Evolutionary conservation across 768 basidiomycete genomes (phyloP).

Genomic region (Leccinum pellstonianum): DNA sequence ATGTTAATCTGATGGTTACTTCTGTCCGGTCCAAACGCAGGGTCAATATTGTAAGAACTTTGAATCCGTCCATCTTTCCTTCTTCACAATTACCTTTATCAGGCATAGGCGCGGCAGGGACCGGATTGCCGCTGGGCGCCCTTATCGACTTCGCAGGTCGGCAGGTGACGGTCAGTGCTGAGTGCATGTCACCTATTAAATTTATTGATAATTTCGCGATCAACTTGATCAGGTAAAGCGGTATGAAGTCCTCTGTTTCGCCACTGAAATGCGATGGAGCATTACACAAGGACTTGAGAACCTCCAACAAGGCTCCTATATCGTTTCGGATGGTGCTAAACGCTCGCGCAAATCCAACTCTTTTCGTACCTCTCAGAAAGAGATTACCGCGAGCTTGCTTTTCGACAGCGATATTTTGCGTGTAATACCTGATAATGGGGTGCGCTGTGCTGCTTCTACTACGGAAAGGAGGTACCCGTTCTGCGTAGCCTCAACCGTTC

Average conservation of each 20-base stretch:
- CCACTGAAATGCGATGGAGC: slow-evolving; percentile 25
- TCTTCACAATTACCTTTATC: not conserved
- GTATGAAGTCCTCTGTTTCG: slow-evolving; percentile 33
- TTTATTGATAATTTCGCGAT: not conserved
- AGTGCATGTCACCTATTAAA: not conserved
- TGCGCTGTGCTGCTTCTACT: not conserved
- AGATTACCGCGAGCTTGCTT: not conserved
- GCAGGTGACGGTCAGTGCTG: slow-evolving; percentile 24
- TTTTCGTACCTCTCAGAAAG: not conserved
- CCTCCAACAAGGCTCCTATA: slow-evolving; percentile 20
- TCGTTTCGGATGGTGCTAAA: slow-evolving; percentile 13
- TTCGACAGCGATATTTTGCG: slow-evolving; percentile 20
- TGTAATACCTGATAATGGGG: slow-evolving; percentile 11
- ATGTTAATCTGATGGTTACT: not conserved
- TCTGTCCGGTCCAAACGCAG: slow-evolving; percentile 9
- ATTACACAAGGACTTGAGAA: slow-evolving; percentile 4
- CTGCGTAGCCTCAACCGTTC: not conserved
- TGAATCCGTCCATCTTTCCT: not conserved
- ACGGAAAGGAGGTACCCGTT: slow-evolving; percentile 6
- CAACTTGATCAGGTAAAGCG: slow-evolving; percentile 18
- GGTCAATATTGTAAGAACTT: slow-evolving; percentile 26
- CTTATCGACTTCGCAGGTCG: slow-evolving; percentile 21
- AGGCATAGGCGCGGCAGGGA: slow-evolving; percentile 29
- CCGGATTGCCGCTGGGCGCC: slow-evolving; percentile 27
- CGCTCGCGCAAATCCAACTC: slow-evolving; percentile 3